phyloP scores from a whole-genome alignment of 257 asterid species.

The Gardenia jasminoides region DNA sequence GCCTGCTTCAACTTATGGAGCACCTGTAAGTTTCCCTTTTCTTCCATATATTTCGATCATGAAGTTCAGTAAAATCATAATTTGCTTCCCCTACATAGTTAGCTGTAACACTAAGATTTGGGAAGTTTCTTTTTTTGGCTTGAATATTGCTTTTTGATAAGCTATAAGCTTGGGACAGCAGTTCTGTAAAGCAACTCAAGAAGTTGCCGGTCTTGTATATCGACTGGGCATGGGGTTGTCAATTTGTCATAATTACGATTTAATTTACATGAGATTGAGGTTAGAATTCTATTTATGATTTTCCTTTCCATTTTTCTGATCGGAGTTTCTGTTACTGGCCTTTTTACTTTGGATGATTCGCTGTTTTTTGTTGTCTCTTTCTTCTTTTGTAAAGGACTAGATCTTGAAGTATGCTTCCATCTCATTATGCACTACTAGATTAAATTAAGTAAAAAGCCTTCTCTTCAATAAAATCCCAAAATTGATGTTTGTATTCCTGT shows the following conservation, averaged over 20 bases:
- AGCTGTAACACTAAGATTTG: background rate
- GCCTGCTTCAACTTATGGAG: background rate
- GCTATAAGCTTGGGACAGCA: background rate
- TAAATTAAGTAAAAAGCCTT: background rate
- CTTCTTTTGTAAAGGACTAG: slow-evolving; percentile 1
- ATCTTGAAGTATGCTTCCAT: background rate
- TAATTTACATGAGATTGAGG: background rate
- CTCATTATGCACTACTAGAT: background rate
- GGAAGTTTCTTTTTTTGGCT: background rate
- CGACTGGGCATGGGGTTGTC: background rate
- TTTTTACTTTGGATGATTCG: background rate
- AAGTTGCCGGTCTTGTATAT: background rate
- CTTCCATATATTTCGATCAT: background rate
- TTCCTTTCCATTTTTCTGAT: background rate
- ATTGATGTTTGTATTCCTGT: background rate
- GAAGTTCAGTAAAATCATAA: background rate
- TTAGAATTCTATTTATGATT: background rate
- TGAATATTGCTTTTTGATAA: background rate
- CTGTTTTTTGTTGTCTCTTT: background rate
- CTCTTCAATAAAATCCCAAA: background rate
- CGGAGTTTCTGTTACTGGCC: background rate
- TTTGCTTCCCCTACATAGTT: background rate
- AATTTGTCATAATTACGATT: background rate
- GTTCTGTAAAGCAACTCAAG: background rate
- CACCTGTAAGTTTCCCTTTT: background rate